Conservation (phyloP, 169 alveolate genomes). For the Plasmodium relictum region DNA sequence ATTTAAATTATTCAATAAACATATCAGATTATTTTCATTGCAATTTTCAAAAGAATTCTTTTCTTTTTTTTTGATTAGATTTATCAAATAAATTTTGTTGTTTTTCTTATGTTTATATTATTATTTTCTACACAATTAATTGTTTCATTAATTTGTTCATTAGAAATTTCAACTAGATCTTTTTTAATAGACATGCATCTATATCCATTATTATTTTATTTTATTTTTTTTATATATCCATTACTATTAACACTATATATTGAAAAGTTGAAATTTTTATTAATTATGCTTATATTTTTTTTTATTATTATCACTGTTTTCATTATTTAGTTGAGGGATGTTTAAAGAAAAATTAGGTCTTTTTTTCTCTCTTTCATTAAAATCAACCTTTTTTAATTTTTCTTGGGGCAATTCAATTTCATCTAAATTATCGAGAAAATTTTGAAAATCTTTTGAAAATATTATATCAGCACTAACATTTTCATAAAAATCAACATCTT, state of each 20-base stretch:
- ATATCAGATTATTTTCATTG: no score
- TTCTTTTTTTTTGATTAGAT: no score
- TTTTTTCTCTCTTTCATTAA: conserved; percentile 23
- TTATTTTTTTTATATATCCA: not conserved
- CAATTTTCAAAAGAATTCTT: no score
- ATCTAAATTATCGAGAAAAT: conserved; percentile 51
- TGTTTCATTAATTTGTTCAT: no score
- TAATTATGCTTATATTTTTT: not conserved
- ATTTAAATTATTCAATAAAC: no score
- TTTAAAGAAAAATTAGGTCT: conserved; percentile 42
- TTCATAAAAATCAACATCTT: conserved; percentile 11
- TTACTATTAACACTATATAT: not conserved
- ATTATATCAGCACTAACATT: conserved; percentile 33
- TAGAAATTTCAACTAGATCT: no score
- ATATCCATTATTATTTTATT: no score
- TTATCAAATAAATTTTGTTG: no score
- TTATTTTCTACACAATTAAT: no score
- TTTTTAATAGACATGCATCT: no score
- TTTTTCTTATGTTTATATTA: no score
- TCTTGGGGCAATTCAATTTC: conserved; percentile 24
- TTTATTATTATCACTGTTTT: not conserved
- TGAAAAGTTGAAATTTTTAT: not conserved
- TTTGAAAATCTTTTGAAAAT: conserved; percentile 63
- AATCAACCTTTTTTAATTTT: conserved; percentile 8
- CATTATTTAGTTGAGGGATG: not conserved